These are phyloP conservation scores for Wickerhamiella musiphila DNA, from an alignment of 805 yeast species.

Conservation along the genomic window DNA sequence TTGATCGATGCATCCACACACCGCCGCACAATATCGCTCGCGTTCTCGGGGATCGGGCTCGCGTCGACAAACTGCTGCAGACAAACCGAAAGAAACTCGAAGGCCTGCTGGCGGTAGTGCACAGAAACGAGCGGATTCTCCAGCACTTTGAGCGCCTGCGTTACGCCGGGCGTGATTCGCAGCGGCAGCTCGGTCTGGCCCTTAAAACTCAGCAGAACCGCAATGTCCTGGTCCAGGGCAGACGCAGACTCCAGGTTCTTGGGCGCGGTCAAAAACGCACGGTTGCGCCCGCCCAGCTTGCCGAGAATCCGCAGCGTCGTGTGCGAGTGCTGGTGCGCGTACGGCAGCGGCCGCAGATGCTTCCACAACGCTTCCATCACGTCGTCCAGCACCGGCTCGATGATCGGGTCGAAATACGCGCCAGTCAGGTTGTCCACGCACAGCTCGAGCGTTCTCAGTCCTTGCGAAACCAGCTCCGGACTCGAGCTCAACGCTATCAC, in stretches of 20 bases:
- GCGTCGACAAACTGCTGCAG: conserved; percentile 50
- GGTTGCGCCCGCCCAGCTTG: conserved; percentile 89
- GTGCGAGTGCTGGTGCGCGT: conserved; percentile 87
- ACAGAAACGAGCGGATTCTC: conserved; percentile 41
- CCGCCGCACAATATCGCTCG: conserved; percentile 2
- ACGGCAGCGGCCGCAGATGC: conserved; percentile 80
- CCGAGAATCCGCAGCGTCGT: conserved; percentile 87
- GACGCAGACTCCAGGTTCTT: conserved; percentile 40
- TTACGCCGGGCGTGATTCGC: conserved; percentile 68
- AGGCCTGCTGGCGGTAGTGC: conserved; percentile 65
- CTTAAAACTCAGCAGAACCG: conserved; percentile 51
- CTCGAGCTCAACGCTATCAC: conserved; percentile 81
- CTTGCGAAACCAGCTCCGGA: conserved; percentile 86
- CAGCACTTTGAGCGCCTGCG: conserved; percentile 57
- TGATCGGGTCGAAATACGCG: conserved; percentile 90
- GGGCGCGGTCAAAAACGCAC: conserved; percentile 67
- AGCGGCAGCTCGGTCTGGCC: conserved; percentile 51
- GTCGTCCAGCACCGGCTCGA: conserved; percentile 90
- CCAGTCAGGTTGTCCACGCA: conserved; percentile 95
- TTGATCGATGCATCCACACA: conserved; percentile 5
- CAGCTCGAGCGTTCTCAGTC: conserved; percentile 80
- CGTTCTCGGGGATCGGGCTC: conserved; percentile 8
- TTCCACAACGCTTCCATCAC: conserved; percentile 87
- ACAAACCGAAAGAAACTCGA: conserved; percentile 47
- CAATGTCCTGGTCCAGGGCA: conserved; percentile 42